phyloP scores from a whole-genome alignment of 768 basidiomycete genomes.

The Amanita inopinata region DNA sequence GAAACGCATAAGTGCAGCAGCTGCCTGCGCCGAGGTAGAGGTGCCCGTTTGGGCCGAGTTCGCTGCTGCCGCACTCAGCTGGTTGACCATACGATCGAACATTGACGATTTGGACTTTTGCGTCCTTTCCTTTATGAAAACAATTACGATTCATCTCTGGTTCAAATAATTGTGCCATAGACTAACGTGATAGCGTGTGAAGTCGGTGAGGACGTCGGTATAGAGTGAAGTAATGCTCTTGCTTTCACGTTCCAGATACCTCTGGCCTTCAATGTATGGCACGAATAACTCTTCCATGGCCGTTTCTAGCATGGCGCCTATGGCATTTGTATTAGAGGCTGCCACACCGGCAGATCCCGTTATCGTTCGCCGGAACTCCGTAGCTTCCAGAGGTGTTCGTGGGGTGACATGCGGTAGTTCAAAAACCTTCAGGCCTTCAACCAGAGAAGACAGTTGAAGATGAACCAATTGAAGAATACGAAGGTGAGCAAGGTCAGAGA shows the following conservation, averaged over 20 bases:
- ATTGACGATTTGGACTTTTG: constrained; percentile 66
- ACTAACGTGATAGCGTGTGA: constrained; percentile 81
- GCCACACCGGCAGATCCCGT: constrained; percentile 34
- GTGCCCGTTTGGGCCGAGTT: constrained; percentile 46
- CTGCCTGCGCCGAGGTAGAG: constrained; percentile 74
- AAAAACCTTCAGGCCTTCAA: constrained; percentile 88
- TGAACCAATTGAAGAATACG: constrained; percentile 87
- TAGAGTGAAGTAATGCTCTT: constrained; percentile 77
- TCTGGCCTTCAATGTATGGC: constrained; percentile 83
- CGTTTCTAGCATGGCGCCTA: constrained; percentile 83
- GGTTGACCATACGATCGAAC: constrained; percentile 90
- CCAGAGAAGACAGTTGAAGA: constrained; percentile 60
- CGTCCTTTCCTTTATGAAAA: constrained; percentile 36
- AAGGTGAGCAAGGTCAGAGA: constrained; percentile 85
- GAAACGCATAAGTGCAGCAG: constrained; percentile 83
- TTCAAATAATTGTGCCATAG: neutral
- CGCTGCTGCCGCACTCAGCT: constrained; percentile 68
- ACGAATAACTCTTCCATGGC: constrained; percentile 96
- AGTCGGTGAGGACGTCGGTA: constrained; percentile 55
- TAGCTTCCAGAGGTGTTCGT: constrained; percentile 52
- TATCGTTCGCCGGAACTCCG: constrained; percentile 51
- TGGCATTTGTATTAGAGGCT: constrained; percentile 43
- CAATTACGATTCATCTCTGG: constrained; percentile 8
- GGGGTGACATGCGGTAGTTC: constrained; percentile 66
- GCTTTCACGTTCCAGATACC: constrained; percentile 89